Base-by-base conservation (phyloP, 2,329 filamentous ascomycete genomes). In the Talaromyces funiculosus region DNA sequence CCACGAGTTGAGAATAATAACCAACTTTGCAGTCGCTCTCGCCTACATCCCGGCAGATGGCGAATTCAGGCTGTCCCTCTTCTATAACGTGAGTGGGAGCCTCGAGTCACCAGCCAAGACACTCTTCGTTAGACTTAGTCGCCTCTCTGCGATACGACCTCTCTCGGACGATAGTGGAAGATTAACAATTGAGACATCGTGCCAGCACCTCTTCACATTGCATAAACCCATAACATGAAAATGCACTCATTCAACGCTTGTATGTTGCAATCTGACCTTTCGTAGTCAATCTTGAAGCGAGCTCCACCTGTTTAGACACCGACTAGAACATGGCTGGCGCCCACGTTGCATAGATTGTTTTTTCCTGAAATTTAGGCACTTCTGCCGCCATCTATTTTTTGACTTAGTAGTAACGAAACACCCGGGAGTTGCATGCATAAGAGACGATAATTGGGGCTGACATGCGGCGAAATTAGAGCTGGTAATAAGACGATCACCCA, bases 241-340 rank as follows among this genome's bases (percentile, higher is more conserved):
- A 26, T 14, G 22, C 22, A n/a, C 22, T 26, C 42, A 51, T 51
- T 51, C 18, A 22, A 51, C 29, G 47, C 29, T 35, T 20, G 29
- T 22, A 35, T 51, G 47, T 51, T 51, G 47, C 29, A 51, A 51
- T 49, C 45, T 12, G 45, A 16, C 24, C 10, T 10, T 18, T 31
- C 26, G 24, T 20, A 20, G n/a, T 31, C 26, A n/a, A 9, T 49
- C 24, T 31, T 33, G 7, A 31, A n/a, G n/a, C 45, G 45, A 49
- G 26, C 7, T 20, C 29, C 29, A 31, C 33, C 51, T 29, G 51
- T 54, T 33, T 18, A 38, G n/a, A 38, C 33, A 31, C 14, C 14
- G 12, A 20, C 51, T 54, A 54, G 35, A 22, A 40, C 49, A 53
- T 53, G 49, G 49, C 49, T 53, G 49, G 49, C 51, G 51, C 35